Evolutionary conservation across 106 monocot genomes (phyloP), one percentile per base, ranked within the genome.

Genomic region (Dendrobium catenatum): DNA sequence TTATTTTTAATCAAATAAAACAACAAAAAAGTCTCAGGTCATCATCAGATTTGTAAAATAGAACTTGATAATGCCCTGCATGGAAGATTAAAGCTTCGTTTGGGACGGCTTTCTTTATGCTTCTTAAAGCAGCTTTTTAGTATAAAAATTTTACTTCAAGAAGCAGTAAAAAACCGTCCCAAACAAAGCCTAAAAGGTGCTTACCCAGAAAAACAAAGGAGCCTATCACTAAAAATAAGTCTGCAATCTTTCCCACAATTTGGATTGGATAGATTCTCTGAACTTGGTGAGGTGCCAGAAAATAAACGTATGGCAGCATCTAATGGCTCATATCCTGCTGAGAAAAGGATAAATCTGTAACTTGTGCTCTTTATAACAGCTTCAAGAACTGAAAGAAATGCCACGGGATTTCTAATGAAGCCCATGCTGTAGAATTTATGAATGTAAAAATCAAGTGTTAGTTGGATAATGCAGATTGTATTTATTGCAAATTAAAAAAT

Each of bases 161-260:
- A 31, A 31, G 31, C 1, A 31, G 31, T 1, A 31, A 31, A 31
- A 31, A 31, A 31, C 31, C 1, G 31, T 31, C 31, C 31, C 31
- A 31, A 31, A 31, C 31, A 31, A 31, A 31, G 31, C 31, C 31
- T 31, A 9, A 61, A 76, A 33, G 37, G 41, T 66, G 15, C 67
- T 84, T 79, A 95, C 98, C 98, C 98, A 86, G 92, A 91, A 86
- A 93, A 98, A 79, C 95, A 98, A 79, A 88, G 91, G 9, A 98
- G 85, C 29, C 82, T 80, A 17, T 82, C 79, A 80, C 80, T 81
- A 80, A 93, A 93, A 18, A 98, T 84, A 79, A 91, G 68, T 72
- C 68, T 82, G 46, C 84, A 76, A 64, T 79, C 83, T 37, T 61
- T 44, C 40, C 29, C 55, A 51, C 4, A 31, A 20, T 67, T 27